phyloP scores from a whole-genome alignment of 2,329 filamentous ascomycete genomes.

The Ophiosphaerella narmari region DNA sequence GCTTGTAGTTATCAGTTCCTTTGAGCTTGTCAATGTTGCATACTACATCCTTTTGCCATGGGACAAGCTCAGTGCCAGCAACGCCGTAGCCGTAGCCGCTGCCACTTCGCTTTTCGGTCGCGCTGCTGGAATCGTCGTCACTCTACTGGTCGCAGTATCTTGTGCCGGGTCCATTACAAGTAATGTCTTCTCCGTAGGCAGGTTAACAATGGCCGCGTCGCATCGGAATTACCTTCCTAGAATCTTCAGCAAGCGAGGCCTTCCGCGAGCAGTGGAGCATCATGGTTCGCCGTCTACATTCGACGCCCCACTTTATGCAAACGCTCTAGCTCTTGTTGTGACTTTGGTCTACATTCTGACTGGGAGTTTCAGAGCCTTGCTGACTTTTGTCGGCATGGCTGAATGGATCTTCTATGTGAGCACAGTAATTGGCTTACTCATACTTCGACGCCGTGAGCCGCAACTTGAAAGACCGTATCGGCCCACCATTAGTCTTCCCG shows the following conservation, averaged over 20 bases:
- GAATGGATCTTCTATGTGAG: conserved; percentile 67
- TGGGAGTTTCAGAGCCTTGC: conserved; percentile 64
- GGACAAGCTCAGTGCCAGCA: conserved; percentile 61
- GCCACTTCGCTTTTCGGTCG: conserved; percentile 56
- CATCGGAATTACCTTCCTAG: conserved; percentile 42
- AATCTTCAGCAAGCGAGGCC: conserved; percentile 36
- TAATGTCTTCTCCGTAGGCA: conserved; percentile 66
- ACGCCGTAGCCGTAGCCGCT: conserved; percentile 66
- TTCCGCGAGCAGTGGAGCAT: conserved; percentile 18
- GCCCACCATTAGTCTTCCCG: conserved; percentile 56
- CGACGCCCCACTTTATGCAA: conserved; percentile 43
- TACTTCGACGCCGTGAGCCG: conserved; percentile 63
- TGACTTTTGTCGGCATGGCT: conserved; percentile 56
- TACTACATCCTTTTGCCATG: conserved; percentile 68
- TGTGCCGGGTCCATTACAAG: conserved; percentile 66
- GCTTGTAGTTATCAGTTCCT: conserved; percentile 63
- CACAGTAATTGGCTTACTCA: conserved; percentile 62
- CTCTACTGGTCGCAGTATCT: conserved; percentile 63
- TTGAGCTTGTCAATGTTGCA: conserved; percentile 63
- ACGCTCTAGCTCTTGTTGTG: conserved; percentile 29
- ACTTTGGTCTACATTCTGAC: conserved; percentile 63
- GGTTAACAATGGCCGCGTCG: conserved; percentile 63
- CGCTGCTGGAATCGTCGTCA: conserved; percentile 59
- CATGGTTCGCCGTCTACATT: conserved; percentile 12
- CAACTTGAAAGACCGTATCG: conserved; percentile 61